Evolutionary conservation across 768 basidiomycete genomes (phyloP).

Genomic region (Porpolomopsis calyptriformis): DNA sequence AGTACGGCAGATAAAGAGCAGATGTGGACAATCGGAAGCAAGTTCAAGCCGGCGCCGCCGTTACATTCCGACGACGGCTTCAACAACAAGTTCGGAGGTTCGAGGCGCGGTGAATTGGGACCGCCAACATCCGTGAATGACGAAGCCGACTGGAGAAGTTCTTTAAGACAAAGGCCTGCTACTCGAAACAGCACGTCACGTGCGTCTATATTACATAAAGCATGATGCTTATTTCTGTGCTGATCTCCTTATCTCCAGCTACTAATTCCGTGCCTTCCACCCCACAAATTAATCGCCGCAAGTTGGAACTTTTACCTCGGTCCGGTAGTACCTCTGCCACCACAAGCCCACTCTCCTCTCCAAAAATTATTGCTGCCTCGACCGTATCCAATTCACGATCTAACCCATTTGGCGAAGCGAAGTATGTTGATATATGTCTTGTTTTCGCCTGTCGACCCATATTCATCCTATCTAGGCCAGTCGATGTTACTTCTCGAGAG

Average conservation of each 20-base stretch:
- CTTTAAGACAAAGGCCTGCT: constrained; percentile 30
- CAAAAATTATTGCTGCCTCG: constrained; percentile 50
- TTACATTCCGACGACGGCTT: constrained; percentile 29
- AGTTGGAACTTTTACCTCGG: constrained; percentile 80
- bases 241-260: too few species aligned
- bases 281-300: constrained; percentile 67
- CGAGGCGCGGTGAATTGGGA: constrained; percentile 44
- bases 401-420: constrained; percentile 85
- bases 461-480: too few species aligned
- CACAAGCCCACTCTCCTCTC: constrained; percentile 71
- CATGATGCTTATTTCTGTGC: background rate
- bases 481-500: constrained; percentile 72
- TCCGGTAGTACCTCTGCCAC: constrained; percentile 54
- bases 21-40: constrained; percentile 64
- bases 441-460: background rate
- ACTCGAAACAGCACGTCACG: constrained; percentile 50
- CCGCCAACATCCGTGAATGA: too few species aligned
- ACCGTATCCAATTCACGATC: constrained; percentile 33
- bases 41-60: constrained; percentile 49
- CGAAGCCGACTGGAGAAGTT: constrained; percentile 65
- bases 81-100: constrained; percentile 35
- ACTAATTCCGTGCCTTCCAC: constrained; percentile 69
- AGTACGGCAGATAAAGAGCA: constrained; percentile 70
- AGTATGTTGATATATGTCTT: constrained; percentile 27
- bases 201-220: constrained; percentile 17